A percentile compares a stretch with the other conserved stretches of the same genome.
Conservation (phyloP, 495 filamentous ascomycete species). For the Zalerion maritima region DNA sequence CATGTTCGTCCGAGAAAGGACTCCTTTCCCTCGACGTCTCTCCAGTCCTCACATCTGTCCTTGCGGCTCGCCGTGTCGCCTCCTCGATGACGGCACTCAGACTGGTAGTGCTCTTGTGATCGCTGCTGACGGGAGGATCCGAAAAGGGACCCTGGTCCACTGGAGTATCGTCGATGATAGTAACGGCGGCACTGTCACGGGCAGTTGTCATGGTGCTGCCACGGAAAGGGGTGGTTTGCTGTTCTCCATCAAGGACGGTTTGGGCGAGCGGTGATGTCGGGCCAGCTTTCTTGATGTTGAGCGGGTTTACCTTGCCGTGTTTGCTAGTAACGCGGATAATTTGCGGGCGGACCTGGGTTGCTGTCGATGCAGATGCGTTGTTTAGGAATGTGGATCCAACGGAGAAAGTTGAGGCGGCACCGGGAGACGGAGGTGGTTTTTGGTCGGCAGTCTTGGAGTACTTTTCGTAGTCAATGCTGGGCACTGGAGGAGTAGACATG, state of each 20-base stretch:
- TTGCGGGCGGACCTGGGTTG: constrained; percentile 36
- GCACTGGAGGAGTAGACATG: constrained; percentile 37
- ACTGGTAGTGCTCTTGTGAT: constrained; percentile 23
- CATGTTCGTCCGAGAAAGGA: constrained; percentile 43
- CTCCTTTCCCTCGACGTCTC: constrained; percentile 24
- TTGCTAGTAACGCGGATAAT: constrained; percentile 37
- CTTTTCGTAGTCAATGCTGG: constrained; percentile 37
- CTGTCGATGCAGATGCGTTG: constrained; percentile 37
- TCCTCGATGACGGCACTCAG: constrained; percentile 41
- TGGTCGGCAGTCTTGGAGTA: constrained; percentile 20
- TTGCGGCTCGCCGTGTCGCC: constrained; percentile 24
- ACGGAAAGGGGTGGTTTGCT: too few relatives aligned
- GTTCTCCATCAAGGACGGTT: too few relatives aligned
- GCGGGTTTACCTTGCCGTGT: constrained; percentile 25
- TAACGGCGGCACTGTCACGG: too few relatives aligned
- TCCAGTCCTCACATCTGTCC: constrained; percentile 1
- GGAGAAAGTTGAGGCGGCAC: constrained; percentile 37
- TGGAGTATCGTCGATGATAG: constrained; percentile 36
- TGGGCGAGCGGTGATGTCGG: too few relatives aligned
- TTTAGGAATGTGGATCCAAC: constrained; percentile 52
- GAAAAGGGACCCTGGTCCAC: constrained; percentile 43
- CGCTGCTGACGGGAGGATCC: constrained; percentile 28
- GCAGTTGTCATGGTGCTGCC: too few relatives aligned
- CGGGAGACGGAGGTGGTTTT: constrained; percentile 30
- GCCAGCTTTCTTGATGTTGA: constrained; percentile 4